These are phyloP conservation scores for Microdochium trichocladiopsis DNA, from an alignment of 2,329 filamentous ascomycete species.

Conservation along the genomic window DNA sequence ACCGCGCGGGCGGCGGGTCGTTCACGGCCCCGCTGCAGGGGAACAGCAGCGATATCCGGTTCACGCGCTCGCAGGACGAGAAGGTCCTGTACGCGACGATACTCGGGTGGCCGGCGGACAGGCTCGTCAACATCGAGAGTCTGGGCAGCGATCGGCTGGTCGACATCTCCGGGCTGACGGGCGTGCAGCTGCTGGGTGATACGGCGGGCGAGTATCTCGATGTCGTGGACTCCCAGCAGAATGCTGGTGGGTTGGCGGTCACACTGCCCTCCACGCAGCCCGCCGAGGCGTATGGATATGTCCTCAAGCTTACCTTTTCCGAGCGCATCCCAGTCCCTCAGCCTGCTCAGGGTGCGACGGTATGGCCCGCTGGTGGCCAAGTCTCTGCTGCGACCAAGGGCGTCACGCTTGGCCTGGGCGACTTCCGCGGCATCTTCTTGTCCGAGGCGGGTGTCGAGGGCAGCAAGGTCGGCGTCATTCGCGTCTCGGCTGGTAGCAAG, in stretches of 20 bases:
- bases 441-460: not conserved
- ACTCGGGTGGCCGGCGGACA: slow-evolving; percentile 6
- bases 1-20: slow-evolving; percentile 7
- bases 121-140: slow-evolving; percentile 1
- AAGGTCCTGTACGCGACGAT: slow-evolving; percentile 5
- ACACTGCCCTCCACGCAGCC: slow-evolving; percentile 4
- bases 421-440: not conserved
- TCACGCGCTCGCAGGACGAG: slow-evolving; percentile 5
- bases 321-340: slow-evolving; percentile 6
- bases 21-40: slow-evolving; percentile 8
- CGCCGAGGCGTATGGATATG: slow-evolving; percentile 4
- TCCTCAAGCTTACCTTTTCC: slow-evolving; percentile 7
- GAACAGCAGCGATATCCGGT: slow-evolving; percentile 7
- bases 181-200: not conserved
- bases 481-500: not conserved
- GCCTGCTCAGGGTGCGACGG: not conserved
- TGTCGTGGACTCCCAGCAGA: slow-evolving; percentile 2
- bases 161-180: not conserved
- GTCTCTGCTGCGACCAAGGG: not conserved
- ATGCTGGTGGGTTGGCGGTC: slow-evolving; percentile 3
- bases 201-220: slow-evolving; percentile 3
- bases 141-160: slow-evolving; percentile 2
- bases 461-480: not conserved
- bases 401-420: not conserved
- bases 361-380: not conserved